Percentiles rank a stretch among this genome's conserved stretches.
Evolutionary conservation across 2,329 filamentous ascomycete genomes (phyloP).

Genomic region (Penicillium digitatum): DNA sequence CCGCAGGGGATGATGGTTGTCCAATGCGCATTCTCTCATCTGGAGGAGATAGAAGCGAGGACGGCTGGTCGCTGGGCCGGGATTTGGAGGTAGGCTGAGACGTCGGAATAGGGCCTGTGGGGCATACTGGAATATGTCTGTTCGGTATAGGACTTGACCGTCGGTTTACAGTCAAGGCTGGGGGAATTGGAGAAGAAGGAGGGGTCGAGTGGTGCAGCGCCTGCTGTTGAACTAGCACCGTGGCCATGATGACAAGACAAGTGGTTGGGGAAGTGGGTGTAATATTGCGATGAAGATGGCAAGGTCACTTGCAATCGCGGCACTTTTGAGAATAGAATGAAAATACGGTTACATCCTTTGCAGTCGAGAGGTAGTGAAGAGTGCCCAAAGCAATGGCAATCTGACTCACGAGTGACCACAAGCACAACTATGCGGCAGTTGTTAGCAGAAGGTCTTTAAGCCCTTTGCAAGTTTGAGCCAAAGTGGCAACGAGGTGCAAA

Average conservation of each 20-base stretch:
- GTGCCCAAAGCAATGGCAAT: neutral
- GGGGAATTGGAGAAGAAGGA: conserved; percentile 43
- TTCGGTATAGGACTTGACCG: conserved; percentile 68
- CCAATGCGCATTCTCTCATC: conserved; percentile 56
- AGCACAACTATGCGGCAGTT: neutral
- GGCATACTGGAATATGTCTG: conserved; percentile 85
- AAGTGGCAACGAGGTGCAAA: neutral
- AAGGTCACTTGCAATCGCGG: neutral
- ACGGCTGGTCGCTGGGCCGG: conserved; percentile 45
- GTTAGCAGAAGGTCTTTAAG: neutral
- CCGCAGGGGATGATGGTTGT: conserved; percentile 47
- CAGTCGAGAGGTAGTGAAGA: neutral
- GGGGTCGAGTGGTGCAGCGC: conserved; percentile 48
- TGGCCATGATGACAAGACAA: conserved; percentile 37
- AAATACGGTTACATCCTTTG: conserved; percentile 22
- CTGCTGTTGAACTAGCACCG: conserved; percentile 47
- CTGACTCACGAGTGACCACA: neutral
- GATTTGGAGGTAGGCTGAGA: conserved; percentile 54
- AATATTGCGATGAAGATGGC: neutral
- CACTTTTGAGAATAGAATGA: neutral
- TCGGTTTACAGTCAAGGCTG: conserved; percentile 57
- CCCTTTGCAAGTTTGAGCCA: neutral
- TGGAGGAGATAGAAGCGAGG: conserved; percentile 72
- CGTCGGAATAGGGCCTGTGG: conserved; percentile 64
- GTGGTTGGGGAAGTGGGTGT: neutral